These are phyloP conservation scores for Mortierella sp. DNA, from an alignment of 371 early-diverging fungal genomes.

Conservation along the genomic window DNA sequence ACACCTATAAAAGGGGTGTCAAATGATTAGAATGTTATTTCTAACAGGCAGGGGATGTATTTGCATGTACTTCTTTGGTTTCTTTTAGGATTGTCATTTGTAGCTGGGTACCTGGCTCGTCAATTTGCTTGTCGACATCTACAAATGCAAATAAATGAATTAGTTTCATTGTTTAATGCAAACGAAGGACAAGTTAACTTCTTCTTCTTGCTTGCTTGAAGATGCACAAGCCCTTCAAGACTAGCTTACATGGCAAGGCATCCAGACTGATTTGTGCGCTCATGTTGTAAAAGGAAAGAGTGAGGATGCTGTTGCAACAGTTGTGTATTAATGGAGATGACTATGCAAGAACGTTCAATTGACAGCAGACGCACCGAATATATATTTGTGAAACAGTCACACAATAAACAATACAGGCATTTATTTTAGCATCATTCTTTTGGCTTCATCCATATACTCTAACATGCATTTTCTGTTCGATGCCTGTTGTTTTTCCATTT, in stretches of 20 bases:
- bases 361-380: too few species aligned
- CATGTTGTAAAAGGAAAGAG: background rate
- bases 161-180: background rate
- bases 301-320: background rate
- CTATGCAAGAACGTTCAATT: too few species aligned
- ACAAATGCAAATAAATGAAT: background rate
- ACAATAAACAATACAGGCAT: too few species aligned
- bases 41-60: background rate
- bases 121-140: constrained; percentile 59
- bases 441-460: too few species aligned
- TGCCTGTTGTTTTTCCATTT: too few species aligned
- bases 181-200: background rate
- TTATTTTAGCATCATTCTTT: too few species aligned
- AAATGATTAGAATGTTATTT: too few species aligned
- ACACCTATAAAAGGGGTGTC: constrained; percentile 22
- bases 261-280: constrained; percentile 34
- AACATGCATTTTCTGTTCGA: too few species aligned
- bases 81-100: constrained; percentile 7
- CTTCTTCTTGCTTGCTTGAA: background rate
- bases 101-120: constrained; percentile 48
- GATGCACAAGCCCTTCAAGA: background rate
- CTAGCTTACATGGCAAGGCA: constrained; percentile 56
- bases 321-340: too few species aligned
- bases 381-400: too few species aligned
- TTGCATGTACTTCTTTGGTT: background rate